phyloP scores from a whole-genome alignment of 2,329 filamentous ascomycete genomes.

The Scorias spongiosa region DNA sequence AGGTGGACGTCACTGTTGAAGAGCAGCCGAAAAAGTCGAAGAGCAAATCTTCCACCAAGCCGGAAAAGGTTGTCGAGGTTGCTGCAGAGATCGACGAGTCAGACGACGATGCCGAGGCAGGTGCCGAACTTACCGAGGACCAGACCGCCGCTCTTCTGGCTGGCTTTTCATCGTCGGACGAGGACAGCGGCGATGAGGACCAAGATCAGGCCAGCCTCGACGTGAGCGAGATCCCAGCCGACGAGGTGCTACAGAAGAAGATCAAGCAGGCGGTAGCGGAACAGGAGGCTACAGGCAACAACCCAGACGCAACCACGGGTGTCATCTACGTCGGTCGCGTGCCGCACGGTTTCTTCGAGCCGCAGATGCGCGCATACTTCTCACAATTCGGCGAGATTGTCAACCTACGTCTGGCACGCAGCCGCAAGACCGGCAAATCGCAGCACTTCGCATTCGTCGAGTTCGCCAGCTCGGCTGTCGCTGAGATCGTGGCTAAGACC shows the following conservation, averaged over 20 bases:
- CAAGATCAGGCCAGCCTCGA: slow-evolving; percentile 23
- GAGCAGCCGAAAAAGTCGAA: slow-evolving; percentile 24
- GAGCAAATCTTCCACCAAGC: not conserved
- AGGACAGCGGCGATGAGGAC: slow-evolving; percentile 22
- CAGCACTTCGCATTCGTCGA: slow-evolving; percentile 95
- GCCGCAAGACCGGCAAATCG: slow-evolving; percentile 76
- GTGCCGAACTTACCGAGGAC: slow-evolving; percentile 24
- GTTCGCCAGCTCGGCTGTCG: slow-evolving; percentile 62
- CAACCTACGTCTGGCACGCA: slow-evolving; percentile 69
- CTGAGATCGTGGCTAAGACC: slow-evolving; percentile 80
- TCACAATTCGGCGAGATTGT: slow-evolving; percentile 77
- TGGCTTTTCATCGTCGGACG: slow-evolving; percentile 33
- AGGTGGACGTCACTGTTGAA: slow-evolving; percentile 15
- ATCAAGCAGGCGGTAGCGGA: slow-evolving; percentile 29
- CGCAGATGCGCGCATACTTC: slow-evolving; percentile 88
- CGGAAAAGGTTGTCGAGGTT: not conserved
- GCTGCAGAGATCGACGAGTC: slow-evolving; percentile 2
- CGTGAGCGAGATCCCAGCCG: slow-evolving; percentile 19
- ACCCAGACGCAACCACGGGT: slow-evolving; percentile 45
- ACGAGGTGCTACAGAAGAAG: slow-evolving; percentile 21
- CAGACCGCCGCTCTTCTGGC: slow-evolving; percentile 36
- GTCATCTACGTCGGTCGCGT: slow-evolving; percentile 83
- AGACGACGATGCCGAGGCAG: slow-evolving; percentile 15
- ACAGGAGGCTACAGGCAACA: slow-evolving; percentile 13
- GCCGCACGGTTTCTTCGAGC: slow-evolving; percentile 92